Conservation (phyloP, 2,329 filamentous ascomycete species). For the Aspergillus glaucus region DNA sequence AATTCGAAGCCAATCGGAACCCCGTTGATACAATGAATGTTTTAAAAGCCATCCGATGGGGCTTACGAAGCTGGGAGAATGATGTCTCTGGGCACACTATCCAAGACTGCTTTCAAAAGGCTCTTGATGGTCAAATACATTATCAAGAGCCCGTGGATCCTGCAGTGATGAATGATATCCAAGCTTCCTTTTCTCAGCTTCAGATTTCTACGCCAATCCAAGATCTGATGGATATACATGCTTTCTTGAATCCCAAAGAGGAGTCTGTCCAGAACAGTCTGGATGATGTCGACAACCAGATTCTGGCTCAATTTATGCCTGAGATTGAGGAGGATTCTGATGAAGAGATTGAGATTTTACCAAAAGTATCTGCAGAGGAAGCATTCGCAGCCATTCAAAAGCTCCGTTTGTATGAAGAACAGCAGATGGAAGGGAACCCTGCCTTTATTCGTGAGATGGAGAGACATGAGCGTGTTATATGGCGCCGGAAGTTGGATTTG, state of each 20-base stretch:
- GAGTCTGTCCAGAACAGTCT: constrained; percentile 5
- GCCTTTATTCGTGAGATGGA: neutral
- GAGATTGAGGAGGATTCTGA: neutral
- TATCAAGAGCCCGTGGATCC: constrained; percentile 1
- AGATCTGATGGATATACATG: constrained; percentile 1
- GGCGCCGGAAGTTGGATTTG: neutral
- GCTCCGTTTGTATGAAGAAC: neutral
- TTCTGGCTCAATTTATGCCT: neutral
- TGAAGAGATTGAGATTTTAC: neutral
- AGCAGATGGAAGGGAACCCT: neutral
- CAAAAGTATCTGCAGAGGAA: neutral
- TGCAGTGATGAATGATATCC: neutral
- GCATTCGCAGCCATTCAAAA: neutral
- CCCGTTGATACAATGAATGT: neutral
- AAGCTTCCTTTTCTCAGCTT: constrained; percentile 2
- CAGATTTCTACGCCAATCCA: constrained; percentile 1
- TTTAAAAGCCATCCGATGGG: constrained; percentile 8
- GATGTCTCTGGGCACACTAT: constrained; percentile 2
- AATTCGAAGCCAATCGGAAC: neutral
- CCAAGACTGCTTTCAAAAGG: constrained; percentile 5
- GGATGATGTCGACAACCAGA: constrained; percentile 2
- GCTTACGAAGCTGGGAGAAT: constrained; percentile 4
- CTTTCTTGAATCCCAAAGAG: constrained; percentile 4
- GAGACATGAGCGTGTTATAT: neutral
- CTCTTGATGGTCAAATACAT: neutral